These are phyloP conservation scores for Przewalskia tangutica DNA, from an alignment of 257 asterid genomes.

Conservation along the genomic window DNA sequence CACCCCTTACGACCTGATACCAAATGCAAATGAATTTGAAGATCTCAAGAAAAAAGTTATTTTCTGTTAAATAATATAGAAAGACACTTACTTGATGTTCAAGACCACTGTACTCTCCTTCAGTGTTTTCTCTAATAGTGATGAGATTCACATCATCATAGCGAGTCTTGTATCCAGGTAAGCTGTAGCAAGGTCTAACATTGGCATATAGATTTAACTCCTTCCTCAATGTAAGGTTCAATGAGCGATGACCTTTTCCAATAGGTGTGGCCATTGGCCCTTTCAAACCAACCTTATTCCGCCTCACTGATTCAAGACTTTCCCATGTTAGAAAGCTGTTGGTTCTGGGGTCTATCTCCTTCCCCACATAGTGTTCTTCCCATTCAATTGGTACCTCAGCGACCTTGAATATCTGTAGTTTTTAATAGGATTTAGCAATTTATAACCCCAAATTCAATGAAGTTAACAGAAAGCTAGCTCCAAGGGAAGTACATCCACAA, in stretches of 20 bases:
- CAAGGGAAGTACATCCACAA: background rate
- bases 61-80: background rate
- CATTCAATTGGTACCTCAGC: conserved; percentile 93
- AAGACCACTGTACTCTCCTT: conserved; percentile 51
- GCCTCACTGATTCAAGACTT: conserved; percentile 84
- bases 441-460: background rate
- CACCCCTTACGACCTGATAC: conserved; percentile 88
- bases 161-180: conserved; percentile 91
- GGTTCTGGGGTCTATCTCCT: conserved; percentile 81
- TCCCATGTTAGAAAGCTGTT: conserved; percentile 97
- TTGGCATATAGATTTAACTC: conserved; percentile 91
- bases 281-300: conserved; percentile 79
- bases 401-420: conserved; percentile 50
- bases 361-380: conserved; percentile 94
- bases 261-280: conserved; percentile 99
- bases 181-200: conserved; percentile 92
- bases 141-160: conserved; percentile 84
- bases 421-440: background rate
- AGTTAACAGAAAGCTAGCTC: background rate
- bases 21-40: conserved; percentile 10
- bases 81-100: conserved; percentile 36
- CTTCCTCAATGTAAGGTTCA: conserved; percentile 89
- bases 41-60: conserved; percentile 1
- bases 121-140: conserved; percentile 57
- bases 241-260: conserved; percentile 95